A percentile compares a stretch with the other conserved stretches of the same genome.
phyloP scores from a whole-genome alignment of 75 land plant species.

The Selaginella tamariscina region DNA sequence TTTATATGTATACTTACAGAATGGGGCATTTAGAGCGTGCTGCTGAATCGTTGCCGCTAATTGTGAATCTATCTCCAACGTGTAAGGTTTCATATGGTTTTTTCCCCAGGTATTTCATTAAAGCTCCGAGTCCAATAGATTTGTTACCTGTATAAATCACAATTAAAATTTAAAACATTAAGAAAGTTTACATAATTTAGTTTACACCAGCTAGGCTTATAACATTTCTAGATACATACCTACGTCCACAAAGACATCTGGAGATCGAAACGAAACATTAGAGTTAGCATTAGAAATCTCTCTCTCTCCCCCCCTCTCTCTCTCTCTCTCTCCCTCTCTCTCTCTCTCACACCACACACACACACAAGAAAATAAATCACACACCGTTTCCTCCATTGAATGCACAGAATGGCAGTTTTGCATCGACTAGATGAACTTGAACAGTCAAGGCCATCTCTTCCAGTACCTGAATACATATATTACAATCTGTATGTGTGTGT shows the following conservation, averaged over 20 bases:
- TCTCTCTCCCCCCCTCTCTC: no score
- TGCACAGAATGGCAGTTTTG: slow-evolving; percentile 41
- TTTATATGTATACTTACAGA: slow-evolving; percentile 19
- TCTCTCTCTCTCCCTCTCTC: no score
- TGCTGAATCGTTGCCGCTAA: slow-evolving; percentile 43
- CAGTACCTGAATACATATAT: slow-evolving; percentile 21
- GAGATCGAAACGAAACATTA: slow-evolving; percentile 2
- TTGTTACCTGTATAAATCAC: slow-evolving; percentile 27
- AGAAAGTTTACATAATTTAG: no score
- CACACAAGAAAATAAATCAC: slow-evolving; percentile 5
- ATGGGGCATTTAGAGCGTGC: slow-evolving; percentile 41
- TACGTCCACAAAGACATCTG: slow-evolving; percentile 29
- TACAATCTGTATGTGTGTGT: no score
- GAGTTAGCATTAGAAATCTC: no score
- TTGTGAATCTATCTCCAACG: slow-evolving; percentile 39
- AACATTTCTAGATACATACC: background rate
- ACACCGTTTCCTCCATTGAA: slow-evolving; percentile 40
- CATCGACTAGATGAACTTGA: slow-evolving; percentile 36
- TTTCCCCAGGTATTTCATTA: slow-evolving; percentile 32
- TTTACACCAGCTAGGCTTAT: no score
- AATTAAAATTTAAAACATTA: background rate
- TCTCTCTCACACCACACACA: no score
- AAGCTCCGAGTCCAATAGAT: slow-evolving; percentile 36
- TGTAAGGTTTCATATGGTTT: slow-evolving; percentile 33
- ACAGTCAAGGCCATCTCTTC: slow-evolving; percentile 44